A percentile compares a stretch with the other conserved stretches of the same genome.
These are phyloP conservation scores for Batkoa obscura DNA, from an alignment of 371 early-diverging fungal species.

Conservation along the genomic window DNA sequence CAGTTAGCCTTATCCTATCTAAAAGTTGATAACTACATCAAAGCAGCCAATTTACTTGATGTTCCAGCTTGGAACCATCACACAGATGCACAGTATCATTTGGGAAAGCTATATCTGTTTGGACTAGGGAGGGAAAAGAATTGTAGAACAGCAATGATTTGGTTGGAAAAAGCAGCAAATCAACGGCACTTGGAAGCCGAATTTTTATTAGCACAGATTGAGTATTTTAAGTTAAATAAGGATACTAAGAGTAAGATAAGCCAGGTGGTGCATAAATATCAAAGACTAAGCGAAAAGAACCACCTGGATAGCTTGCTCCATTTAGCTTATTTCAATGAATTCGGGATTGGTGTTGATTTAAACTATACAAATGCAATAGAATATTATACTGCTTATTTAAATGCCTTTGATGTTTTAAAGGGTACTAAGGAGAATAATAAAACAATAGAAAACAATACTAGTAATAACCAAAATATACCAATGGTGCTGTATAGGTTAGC, in stretches of 20 bases:
- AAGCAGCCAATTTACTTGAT: neutral
- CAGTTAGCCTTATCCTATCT: no score
- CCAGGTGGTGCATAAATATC: slow-evolving; percentile 40
- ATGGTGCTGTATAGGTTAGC: no score
- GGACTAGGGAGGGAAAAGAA: neutral
- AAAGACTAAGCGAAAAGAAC: slow-evolving; percentile 26
- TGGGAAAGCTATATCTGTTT: neutral
- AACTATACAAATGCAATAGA: slow-evolving; percentile 23
- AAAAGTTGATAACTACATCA: neutral
- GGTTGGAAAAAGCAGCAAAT: slow-evolving; percentile 11
- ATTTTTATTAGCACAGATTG: slow-evolving; percentile 19
- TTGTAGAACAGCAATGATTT: neutral
- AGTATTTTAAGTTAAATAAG: slow-evolving; percentile 16
- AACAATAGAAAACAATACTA: no score
- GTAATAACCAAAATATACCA: no score
- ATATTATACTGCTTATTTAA: slow-evolving; percentile 27
- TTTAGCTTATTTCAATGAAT: slow-evolving; percentile 59
- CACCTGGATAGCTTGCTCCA: slow-evolving; percentile 51
- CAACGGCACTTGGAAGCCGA: slow-evolving; percentile 19
- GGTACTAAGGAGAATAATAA: no score
- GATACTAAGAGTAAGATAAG: slow-evolving; percentile 30
- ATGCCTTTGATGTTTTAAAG: no score
- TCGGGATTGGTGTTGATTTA: slow-evolving; percentile 42
- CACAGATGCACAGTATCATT: neutral
- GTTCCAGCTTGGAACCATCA: neutral